Evolutionary conservation across 2,329 filamentous ascomycete genomes (phyloP), one percentile per base, ranked within the genome.

Genomic region (Sclerotinia borealis): DNA sequence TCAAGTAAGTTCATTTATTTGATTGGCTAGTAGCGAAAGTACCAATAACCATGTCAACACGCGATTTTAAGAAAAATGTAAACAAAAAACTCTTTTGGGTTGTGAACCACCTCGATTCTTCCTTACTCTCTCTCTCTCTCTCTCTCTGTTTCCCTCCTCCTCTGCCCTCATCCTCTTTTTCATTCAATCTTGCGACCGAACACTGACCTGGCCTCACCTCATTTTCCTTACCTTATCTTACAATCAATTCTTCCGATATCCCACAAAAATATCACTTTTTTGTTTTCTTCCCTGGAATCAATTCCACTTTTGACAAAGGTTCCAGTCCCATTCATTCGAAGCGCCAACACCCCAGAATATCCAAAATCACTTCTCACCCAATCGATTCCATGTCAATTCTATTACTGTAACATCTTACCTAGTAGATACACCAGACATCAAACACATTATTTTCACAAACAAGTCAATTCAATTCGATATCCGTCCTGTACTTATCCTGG

Each of bases 281-380:
- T 17, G 19, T 31, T 41, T 45, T 37, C 19, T 19, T 41, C 27
- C 51, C n/a, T 34, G 17, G 29, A 34, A 34, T 6, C n/a, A 15
- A 50, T 34, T 50, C 48, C 48, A 51, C 48, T 51, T 51, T 34
- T 51, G 48, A 56, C 25, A n/a, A 27, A 43, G 15, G 11, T 45
- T 59, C 27, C 17, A 47, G 27, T 11, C 17, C 17, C 19, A 17
- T 39, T n/a, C 60, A 56, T 55, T 22, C 41, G 41, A 49, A 19
- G 41, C 60, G 50, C 60, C 60, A 45, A 62, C 36, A 62, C 36
- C 60, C 51, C 31, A 19, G 31, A 41, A 31, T 5, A 29, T 41
- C 25, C 34, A 56, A 39, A 56, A 56, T 31, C 17, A 22, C 22
- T 17, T 56, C 48, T 22, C 10, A 45, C 48, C 59, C 59, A 55